Evolutionary conservation across 2,329 filamentous ascomycete genomes (phyloP), one percentile per base, ranked within the genome.

Genomic region (Colletotrichum lindemuthianum): DNA sequence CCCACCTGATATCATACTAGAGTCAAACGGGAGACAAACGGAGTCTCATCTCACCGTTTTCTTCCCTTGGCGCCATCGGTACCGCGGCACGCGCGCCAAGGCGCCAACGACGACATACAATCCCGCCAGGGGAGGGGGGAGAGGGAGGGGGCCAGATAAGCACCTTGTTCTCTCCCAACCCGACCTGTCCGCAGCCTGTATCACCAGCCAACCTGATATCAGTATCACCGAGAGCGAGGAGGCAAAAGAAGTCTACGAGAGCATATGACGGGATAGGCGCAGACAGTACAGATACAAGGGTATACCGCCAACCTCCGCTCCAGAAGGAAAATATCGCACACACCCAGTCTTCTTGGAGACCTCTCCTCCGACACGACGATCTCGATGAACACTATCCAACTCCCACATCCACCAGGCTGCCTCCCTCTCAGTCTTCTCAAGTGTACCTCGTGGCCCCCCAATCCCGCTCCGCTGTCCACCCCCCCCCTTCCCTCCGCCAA

Each of bases 11-110:
- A 24, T 24, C 24, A 2, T 24, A 4, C 3, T 4, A 24, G 24
- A 24, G 3, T 24, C 24, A 24, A 24, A 24, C 24, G 24, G 24
- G 24, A 24, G 24, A 24, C 24, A 24, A 24, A 24, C 24, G 24
- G 24, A 24, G 24, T 4, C 47, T 39, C 24, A 2, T n/a, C 40
- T 49, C 12, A 33, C 11, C 54, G 24, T 58, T 36, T 58, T 44
- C 57, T 24, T 24, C 24, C 24, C 24, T 65, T 65, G 61, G 61
- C 57, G 32, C 40, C 45, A n/a, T 60, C 57, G 61, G 61, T 37
- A 44, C 47, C 56, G 61, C 61, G 61, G 61, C 61, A 65, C 50
- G 43, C 50, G 57, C 57, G 61, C 61, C 61, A 65, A 65, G 61
- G 44, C 61, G 45, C 57, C 57, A 65, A 52, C 24, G 10, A 56